Evolutionary conservation across 73 alveolate genomes (phyloP), one percentile per base, ranked within the genome.

Genomic region (Paraurostyla sp.): DNA sequence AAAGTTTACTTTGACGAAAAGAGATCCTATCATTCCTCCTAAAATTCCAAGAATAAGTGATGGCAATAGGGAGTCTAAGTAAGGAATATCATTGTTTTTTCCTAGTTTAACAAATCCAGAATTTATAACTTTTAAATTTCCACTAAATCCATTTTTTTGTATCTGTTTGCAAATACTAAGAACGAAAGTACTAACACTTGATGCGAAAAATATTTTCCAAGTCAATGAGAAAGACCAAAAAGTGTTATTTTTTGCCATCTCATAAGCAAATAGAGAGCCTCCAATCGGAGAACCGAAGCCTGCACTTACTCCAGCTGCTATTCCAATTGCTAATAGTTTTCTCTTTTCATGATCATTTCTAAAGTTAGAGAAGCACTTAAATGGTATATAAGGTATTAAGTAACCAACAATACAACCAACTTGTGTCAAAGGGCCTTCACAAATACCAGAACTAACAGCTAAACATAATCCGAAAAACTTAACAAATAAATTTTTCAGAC

Each of bases 271-370:
- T n/a, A 87, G 65, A 54, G 93, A 33, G 15, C 93, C 93, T 57
- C 93, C 93, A 38, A 87, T 87, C 0, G 93, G 93, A 9, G 93
- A 40, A 22, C 94, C 94, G 50, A 88, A 88, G 58, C 92, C 94
- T 0, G 91, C 90, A 46, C 88, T 42, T 7, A 88, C 90, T 22
- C 94, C 94, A 0, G 94, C 86, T n/a, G 90, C 94, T 40, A 76
- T 50, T 9, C 94, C 94, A 23, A 80, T 82, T n/a, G 90, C 88
- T 45, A 88, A 51, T 16, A 88, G 36, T 30, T 88, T 85, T 50
- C 91, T 88, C 42, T 88, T 88, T 57, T 45, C 87, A 0, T 7
- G n/a, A 62, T 88, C 94, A 65, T 88, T 81, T 49, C 94, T 78
- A 40, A 88, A 88, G 57, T 32, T 58, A 43, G 62, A 33, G 40